These are phyloP conservation scores for Tricladium varicosporioides DNA, from an alignment of 2,329 filamentous ascomycete species.

Conservation along the genomic window DNA sequence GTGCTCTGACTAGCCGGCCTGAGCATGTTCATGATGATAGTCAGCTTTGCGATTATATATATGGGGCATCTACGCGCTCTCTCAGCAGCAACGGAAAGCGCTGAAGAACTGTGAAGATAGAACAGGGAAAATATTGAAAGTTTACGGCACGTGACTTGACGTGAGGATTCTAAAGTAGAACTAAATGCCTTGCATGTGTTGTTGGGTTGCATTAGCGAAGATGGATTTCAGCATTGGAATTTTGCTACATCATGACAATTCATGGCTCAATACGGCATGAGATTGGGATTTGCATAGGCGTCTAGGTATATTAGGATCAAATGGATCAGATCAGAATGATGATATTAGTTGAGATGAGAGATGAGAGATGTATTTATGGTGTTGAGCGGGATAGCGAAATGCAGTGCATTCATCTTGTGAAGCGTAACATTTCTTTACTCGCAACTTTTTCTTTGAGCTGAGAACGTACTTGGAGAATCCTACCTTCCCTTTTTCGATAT, in stretches of 20 bases:
- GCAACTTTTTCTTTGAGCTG: too few relatives aligned
- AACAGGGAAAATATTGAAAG: neutral
- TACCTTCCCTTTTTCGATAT: too few relatives aligned
- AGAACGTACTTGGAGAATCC: too few relatives aligned
- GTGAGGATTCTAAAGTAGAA: neutral
- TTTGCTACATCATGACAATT: neutral
- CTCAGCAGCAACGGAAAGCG: too few relatives aligned
- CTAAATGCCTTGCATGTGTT: neutral
- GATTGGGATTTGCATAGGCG: neutral
- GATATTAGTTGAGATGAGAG: neutral
- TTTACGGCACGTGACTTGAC: too few relatives aligned
- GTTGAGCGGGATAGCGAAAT: neutral
- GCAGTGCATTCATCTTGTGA: neutral
- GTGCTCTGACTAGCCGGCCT: slow-evolving; percentile 29
- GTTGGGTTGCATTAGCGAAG: neutral
- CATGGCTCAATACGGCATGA: neutral
- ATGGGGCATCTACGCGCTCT: neutral
- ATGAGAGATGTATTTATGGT: neutral
- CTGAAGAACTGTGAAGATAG: neutral
- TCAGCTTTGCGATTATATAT: slow-evolving; percentile 5
- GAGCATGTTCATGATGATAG: slow-evolving; percentile 17
- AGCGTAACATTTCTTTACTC: too few relatives aligned
- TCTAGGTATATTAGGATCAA: neutral
- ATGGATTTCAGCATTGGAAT: neutral
- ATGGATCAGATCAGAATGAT: too few relatives aligned